Base-by-base conservation (phyloP, 257 asterid species). In the Fraxinus pennsylvanica region DNA sequence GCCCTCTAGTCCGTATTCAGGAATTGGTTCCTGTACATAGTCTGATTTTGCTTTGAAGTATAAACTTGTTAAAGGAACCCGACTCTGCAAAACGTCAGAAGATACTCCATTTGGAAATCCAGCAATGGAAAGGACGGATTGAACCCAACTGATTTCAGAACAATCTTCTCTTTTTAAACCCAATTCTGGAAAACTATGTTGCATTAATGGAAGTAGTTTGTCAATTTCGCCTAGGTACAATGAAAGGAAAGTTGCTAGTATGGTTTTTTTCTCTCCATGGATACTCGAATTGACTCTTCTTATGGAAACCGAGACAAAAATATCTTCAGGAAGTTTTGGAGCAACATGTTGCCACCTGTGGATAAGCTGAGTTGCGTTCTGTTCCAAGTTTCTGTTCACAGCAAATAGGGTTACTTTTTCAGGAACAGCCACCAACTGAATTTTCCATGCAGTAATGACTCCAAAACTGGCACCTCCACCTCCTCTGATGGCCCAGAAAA, bases 401-500 rank as follows among this genome's bases (percentile, higher is more conserved):
- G 76, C 6, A 73, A 80, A 81, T 1, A 84, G 27, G 3, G 82
- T 74, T 9, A 80, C 76, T 12, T 29, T 79, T 50, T 78, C 78
- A 1, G 86, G 86, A 1, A 82, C 86, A 5, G 35, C 3, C 0
- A 82, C 83, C 50, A 82, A 66, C 0, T 66, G 29, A 15, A 83
- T 38, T 68, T 81, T 83, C 89, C 89, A 86, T 0, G 84, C 82
- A 1, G 59, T 38, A 0, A 86, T 72, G 6, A 86, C 79, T 2
- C 87, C 82, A 5, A 81, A 81, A 74, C 87, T 86, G 7, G 84
- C 84, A 1, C 81, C 85, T 0, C 86, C 85, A 2, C 86, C 88
- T 1, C 86, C 88, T 52, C 85, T 65, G 6, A 80, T 82, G 7
- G 86, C 86, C 86, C 85, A 85, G 78, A 81, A 85, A 33, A 82